Conservation (phyloP, 2,329 filamentous ascomycete genomes). For the Penicillium sp. region DNA sequence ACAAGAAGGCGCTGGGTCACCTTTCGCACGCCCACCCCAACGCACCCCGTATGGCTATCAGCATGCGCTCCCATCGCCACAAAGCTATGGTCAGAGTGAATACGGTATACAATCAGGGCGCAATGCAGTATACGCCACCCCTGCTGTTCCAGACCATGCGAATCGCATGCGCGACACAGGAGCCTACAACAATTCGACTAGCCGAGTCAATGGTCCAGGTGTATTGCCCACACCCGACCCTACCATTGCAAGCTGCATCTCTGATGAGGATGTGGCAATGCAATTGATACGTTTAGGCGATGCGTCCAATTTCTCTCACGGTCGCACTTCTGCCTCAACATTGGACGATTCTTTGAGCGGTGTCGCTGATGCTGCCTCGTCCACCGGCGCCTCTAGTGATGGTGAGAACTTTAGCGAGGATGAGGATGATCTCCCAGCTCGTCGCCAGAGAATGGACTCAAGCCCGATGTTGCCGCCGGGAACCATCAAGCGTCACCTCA, state of each 20-base stretch:
- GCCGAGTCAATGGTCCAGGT: slow-evolving; percentile 46
- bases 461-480: slow-evolving; percentile 46
- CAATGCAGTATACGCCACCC: slow-evolving; percentile 58
- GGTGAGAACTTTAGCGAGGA: slow-evolving; percentile 63
- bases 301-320: slow-evolving; percentile 88
- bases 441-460: slow-evolving; percentile 42
- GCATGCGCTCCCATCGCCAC: slow-evolving; percentile 76
- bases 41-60: slow-evolving; percentile 71
- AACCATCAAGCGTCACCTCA: slow-evolving; percentile 46
- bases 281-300: slow-evolving; percentile 95
- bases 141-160: slow-evolving; percentile 52
- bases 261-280: slow-evolving; percentile 94
- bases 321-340: slow-evolving; percentile 87
- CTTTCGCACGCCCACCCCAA: slow-evolving; percentile 71
- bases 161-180: slow-evolving; percentile 62
- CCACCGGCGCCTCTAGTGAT: slow-evolving; percentile 78
- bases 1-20: slow-evolving; percentile 63
- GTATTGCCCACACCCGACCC: slow-evolving; percentile 90
- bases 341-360: slow-evolving; percentile 91
- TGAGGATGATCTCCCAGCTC: slow-evolving; percentile 51
- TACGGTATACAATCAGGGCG: slow-evolving; percentile 36
- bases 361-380: slow-evolving; percentile 77
- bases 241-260: slow-evolving; percentile 95
- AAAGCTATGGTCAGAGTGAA: slow-evolving; percentile 62
- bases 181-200: slow-evolving; percentile 41